Conservation (phyloP, 768 basidiomycete genomes). For the Tubosaeta sp. region DNA sequence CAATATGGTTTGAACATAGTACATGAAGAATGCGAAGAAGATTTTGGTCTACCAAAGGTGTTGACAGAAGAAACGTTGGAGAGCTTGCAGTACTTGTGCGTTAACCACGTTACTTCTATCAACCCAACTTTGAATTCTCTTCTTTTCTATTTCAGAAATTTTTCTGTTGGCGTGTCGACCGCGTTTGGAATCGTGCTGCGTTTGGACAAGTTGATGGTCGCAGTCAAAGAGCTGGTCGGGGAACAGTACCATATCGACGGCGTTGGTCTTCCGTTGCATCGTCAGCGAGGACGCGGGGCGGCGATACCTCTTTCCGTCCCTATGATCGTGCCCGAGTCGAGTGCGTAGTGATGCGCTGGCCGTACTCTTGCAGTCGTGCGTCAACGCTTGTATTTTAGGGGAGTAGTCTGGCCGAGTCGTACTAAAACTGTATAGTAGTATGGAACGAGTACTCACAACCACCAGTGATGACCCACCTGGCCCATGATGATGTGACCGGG, state of each 20-base stretch:
- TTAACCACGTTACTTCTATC: conserved; percentile 11
- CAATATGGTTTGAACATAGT: conserved; percentile 64
- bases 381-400: too few species aligned
- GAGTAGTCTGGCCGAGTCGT: too few species aligned
- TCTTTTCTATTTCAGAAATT: conserved; percentile 1
- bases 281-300: conserved; percentile 19
- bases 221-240: conserved; percentile 81
- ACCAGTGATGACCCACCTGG: too few species aligned
- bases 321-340: neutral
- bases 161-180: conserved; percentile 63
- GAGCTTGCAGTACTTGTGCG: conserved; percentile 77
- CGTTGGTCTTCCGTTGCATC: conserved; percentile 37
- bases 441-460: too few species aligned
- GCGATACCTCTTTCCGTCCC: conserved; percentile 27
- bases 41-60: conserved; percentile 66
- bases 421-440: too few species aligned
- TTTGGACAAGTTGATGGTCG: conserved; percentile 74
- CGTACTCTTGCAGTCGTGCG: too few species aligned
- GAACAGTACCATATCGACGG: conserved; percentile 86
- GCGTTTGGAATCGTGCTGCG: conserved; percentile 63
- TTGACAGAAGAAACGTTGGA: conserved; percentile 71
- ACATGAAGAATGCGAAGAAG: conserved; percentile 66
- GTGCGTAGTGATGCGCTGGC: too few species aligned
- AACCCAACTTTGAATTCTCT: neutral
- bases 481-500: too few species aligned